phyloP scores from a whole-genome alignment of 1,139 yeast genomes.

The Suhomyces atakaporum region DNA sequence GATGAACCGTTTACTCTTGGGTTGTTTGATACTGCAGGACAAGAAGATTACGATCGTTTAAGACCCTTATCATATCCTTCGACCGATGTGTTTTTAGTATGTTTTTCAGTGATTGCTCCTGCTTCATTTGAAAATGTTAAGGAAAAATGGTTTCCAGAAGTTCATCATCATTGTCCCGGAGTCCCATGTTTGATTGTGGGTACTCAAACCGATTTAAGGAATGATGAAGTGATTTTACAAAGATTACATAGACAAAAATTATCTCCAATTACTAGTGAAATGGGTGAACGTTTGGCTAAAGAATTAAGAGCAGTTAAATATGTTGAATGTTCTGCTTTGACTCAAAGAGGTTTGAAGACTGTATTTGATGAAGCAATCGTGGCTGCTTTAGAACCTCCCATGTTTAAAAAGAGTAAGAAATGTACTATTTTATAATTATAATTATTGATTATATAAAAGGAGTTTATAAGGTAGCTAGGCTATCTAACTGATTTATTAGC shows the following conservation, averaged over 20 bases:
- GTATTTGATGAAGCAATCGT: conserved; percentile 97
- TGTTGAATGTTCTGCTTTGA: conserved; percentile 96
- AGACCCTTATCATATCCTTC: conserved; percentile 97
- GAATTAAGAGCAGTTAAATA: conserved; percentile 94
- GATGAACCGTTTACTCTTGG: conserved; percentile 98
- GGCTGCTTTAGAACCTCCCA: conserved; percentile 92
- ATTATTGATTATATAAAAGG: not conserved
- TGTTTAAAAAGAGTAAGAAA: conserved; percentile 76
- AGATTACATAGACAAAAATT: conserved; percentile 89
- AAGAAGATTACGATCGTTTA: conserved; percentile 96
- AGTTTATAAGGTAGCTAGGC: conserved; percentile 5
- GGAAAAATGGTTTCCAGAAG: conserved; percentile 98
- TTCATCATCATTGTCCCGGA: conserved; percentile 96
- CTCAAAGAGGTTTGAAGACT: conserved; percentile 93
- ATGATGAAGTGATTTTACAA: conserved; percentile 86
- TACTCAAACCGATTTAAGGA: conserved; percentile 92
- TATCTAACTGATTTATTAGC: conserved; percentile 7
- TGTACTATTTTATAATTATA: conserved; percentile 48
- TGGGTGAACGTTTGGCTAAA: conserved; percentile 90
- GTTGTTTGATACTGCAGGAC: conserved; percentile 96
- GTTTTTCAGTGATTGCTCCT: conserved; percentile 94
- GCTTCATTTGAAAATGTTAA: conserved; percentile 97
- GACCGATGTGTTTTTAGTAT: conserved; percentile 92
- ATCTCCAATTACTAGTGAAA: conserved; percentile 80
- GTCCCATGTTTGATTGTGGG: conserved; percentile 96